These are phyloP conservation scores for Phytomonas sp. DNA, from an alignment of 208 protist genomes.

Conservation along the genomic window DNA sequence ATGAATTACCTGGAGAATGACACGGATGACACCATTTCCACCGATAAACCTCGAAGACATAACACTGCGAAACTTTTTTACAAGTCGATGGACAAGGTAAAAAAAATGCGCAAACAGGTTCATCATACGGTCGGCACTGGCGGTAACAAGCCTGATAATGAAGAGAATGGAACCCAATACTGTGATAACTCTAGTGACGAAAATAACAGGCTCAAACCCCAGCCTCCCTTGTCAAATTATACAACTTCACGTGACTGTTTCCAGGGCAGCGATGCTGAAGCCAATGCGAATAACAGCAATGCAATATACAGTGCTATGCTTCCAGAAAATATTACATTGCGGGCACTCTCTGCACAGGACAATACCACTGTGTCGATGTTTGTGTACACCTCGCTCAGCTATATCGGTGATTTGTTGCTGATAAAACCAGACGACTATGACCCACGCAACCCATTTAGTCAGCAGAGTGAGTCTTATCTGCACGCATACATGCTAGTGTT, in stretches of 20 bases:
- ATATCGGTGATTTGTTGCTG: conserved; percentile 59
- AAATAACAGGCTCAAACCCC: neutral
- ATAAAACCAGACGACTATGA: conserved; percentile 72
- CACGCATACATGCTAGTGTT: conserved; percentile 23
- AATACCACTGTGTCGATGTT: conserved; percentile 47
- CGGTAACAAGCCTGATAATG: neutral
- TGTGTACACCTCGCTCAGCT: conserved; percentile 57
- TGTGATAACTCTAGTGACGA: neutral
- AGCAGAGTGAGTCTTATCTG: conserved; percentile 35
- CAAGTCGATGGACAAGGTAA: neutral
- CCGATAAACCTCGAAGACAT: neutral
- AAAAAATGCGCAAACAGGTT: neutral
- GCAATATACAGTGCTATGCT: conserved; percentile 4
- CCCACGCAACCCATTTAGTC: conserved; percentile 57
- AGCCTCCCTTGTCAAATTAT: neutral
- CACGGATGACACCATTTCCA: neutral
- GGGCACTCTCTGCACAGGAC: conserved; percentile 49
- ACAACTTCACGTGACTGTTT: neutral
- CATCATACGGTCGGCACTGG: neutral
- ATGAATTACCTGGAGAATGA: neutral
- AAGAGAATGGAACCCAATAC: neutral
- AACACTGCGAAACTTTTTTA: neutral
- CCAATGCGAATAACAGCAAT: conserved; percentile 21
- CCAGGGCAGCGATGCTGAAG: neutral
- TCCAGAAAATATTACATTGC: conserved; percentile 18